Conservation (phyloP, 345 rosid species). For the Sisymbrium irio region DNA sequence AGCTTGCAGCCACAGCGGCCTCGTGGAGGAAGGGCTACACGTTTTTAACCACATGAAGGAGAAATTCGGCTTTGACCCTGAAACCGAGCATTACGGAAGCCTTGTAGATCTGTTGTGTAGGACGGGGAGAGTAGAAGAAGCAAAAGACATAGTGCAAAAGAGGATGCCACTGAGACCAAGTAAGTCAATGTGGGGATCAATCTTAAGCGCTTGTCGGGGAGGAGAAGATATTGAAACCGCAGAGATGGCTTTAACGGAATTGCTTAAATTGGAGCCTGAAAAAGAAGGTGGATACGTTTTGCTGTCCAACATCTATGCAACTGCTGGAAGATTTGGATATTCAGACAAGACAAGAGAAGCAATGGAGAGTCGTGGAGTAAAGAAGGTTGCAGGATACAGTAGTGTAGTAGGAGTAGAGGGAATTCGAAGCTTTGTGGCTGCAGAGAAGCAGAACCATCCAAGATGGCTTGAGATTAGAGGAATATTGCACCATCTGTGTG, state of each 20-base stretch:
- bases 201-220: conserved; percentile 44
- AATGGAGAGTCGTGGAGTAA: conserved; percentile 51
- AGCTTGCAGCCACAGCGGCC: conserved; percentile 57
- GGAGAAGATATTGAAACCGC: conserved; percentile 49
- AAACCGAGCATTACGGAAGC: conserved; percentile 53
- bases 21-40: conserved; percentile 44
- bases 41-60: conserved; percentile 45
- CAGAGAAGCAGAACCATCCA: conserved; percentile 46
- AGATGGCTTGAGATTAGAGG: conserved; percentile 38
- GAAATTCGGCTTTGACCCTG: conserved; percentile 45
- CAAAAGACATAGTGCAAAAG: conserved; percentile 38
- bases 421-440: conserved; percentile 45
- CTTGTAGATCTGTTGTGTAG: conserved; percentile 54
- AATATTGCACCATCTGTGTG: conserved; percentile 27
- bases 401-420: conserved; percentile 44
- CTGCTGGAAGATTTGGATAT: conserved; percentile 44
- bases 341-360: conserved; percentile 43
- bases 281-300: conserved; percentile 54
- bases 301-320: conserved; percentile 55
- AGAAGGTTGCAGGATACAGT: conserved; percentile 53
- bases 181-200: conserved; percentile 55
- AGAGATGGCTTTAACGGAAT: conserved; percentile 45
- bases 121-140: conserved; percentile 50
- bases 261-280: conserved; percentile 57
- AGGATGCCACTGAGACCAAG: conserved; percentile 55